Evolutionary conservation across 2,329 filamentous ascomycete genomes (phyloP), one percentile per base, ranked within the genome.

Genomic region (Orbilia blumenaviensis): DNA sequence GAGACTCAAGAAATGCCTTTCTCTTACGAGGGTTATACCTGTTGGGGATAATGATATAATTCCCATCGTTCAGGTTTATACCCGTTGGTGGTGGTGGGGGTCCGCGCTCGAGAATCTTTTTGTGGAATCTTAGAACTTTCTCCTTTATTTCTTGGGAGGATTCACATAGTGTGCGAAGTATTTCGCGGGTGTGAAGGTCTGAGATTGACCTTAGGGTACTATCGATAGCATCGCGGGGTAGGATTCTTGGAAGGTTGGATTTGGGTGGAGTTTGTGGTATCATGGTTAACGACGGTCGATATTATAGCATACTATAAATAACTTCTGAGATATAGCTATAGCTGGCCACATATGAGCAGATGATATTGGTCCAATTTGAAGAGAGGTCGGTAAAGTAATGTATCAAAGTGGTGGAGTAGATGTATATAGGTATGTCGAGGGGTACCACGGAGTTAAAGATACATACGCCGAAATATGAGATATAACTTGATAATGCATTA

Each of bases 151-250:
- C 32, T 14, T 3, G 62, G 29, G 46, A 42, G 21, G 56, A 54
- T 14, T 68, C 56, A 48, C 71, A 75, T 8, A 75, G 71, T 27
- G 54, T 50, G 10, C 63, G 63, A n/a, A 75, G 71, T 36, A 75
- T 34, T 9, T 56, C 34, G 36, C 71, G 71, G 44, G 68, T 50
- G 46, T 75, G 71, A 41, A 42, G 7, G 21, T 75, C 71, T 7
- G 71, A 18, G 25, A 46, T 63, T 14, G 63, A 41, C 18, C 48
- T 25, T 16, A 75, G 66, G n/a, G 64, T 50, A 48, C 68, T 48
- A n/a, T 68, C 66, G 38, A 75, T 32, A 3, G 52, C 10, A 14
- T 56, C 52, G 16, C 52, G 9, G 29, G 52, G 52, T 8, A 38
- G 18, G 18, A 38, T 23, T 38, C 38, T 56, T 38, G 23, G 52